phyloP scores from a whole-genome alignment of 1,139 yeast species.

The Blastobotrys serpentis region DNA sequence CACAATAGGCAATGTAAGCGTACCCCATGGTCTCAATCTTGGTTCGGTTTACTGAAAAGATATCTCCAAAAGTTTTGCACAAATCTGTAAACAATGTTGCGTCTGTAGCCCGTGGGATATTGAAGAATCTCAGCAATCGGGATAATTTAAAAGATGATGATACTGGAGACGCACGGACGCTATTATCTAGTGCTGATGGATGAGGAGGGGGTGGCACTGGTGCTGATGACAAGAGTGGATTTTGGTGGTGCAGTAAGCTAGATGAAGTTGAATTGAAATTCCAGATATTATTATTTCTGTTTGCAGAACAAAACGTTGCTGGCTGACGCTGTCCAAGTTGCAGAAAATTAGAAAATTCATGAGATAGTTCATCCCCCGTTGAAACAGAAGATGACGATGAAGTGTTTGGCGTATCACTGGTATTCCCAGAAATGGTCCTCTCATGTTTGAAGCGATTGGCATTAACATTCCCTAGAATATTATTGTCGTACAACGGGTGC shows the following conservation, averaged over 20 bases:
- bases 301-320: background rate
- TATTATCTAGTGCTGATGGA: too few relatives aligned
- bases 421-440: background rate
- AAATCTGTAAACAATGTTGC: slow-evolving; percentile 16
- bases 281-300: background rate
- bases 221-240: background rate
- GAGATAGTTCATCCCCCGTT: background rate
- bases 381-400: slow-evolving; percentile 7
- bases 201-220: background rate
- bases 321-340: background rate
- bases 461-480: too few relatives aligned
- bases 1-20: slow-evolving; percentile 30
- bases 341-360: background rate
- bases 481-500: too few relatives aligned
- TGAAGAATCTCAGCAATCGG: slow-evolving; percentile 16
- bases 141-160: slow-evolving; percentile 4
- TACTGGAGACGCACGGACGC: background rate
- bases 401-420: background rate
- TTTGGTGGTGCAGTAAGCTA: background rate
- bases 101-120: slow-evolving; percentile 16
- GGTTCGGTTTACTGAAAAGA: slow-evolving; percentile 14
- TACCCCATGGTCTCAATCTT: slow-evolving; percentile 19
- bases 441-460: background rate
- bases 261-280: background rate
- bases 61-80: slow-evolving; percentile 21